phyloP scores from a whole-genome alignment of 257 asterid genomes.

The Solanum pennellii region DNA sequence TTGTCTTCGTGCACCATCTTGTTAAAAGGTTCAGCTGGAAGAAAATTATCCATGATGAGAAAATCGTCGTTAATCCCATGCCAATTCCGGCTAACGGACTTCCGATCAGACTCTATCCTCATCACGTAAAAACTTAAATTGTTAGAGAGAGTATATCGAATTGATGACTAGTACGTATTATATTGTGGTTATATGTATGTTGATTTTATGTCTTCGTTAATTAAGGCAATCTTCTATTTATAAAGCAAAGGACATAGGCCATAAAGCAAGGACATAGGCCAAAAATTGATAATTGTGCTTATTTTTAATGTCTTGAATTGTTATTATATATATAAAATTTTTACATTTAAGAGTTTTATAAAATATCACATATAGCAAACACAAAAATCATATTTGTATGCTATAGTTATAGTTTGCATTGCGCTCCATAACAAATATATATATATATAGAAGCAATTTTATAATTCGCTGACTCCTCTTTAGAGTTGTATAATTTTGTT shows the following conservation, averaged over 20 bases:
- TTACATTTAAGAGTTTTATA: no score
- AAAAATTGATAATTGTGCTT: not conserved
- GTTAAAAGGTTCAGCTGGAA: slow-evolving; percentile 37
- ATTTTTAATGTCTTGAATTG: not conserved
- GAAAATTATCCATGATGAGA: slow-evolving; percentile 14
- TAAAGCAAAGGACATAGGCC: not conserved
- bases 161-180: not conserved
- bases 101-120: slow-evolving; percentile 28
- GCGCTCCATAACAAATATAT: no score
- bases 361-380: no score
- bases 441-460: no score
- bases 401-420: no score
- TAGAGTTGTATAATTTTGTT: no score
- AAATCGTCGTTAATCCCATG: slow-evolving; percentile 41
- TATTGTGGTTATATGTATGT: not conserved
- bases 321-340: no score
- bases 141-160: not conserved
- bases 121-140: not conserved
- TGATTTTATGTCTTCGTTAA: not conserved
- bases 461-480: no score
- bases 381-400: no score
- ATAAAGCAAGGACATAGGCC: not conserved
- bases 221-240: not conserved
- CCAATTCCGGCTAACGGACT: slow-evolving; percentile 46
- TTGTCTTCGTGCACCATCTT: slow-evolving; percentile 44